Evolutionary conservation across 768 basidiomycete species (phyloP).

Genomic region (Boletus sp.): DNA sequence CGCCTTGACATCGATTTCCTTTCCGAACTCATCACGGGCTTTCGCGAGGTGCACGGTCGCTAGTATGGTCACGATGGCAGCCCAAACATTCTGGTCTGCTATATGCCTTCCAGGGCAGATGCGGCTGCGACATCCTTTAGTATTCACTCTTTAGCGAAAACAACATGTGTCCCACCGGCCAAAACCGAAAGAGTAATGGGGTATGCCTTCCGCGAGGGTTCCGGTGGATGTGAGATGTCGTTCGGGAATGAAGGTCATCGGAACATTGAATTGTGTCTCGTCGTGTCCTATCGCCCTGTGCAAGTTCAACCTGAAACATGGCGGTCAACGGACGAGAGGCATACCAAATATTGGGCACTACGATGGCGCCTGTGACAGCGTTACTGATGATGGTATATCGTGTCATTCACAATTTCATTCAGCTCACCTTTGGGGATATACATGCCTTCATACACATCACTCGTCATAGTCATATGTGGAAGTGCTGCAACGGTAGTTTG

Average conservation of each 20-base stretch:
- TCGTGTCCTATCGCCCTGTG: conserved; percentile 49
- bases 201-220: conserved; percentile 5
- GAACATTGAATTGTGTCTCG: conserved; percentile 46
- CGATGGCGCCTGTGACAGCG: conserved; percentile 11
- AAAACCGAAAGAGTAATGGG: conserved; percentile 17
- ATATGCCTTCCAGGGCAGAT: conserved; percentile 35
- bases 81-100: conserved; percentile 33
- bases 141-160: not conserved
- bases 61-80: conserved; percentile 30
- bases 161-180: conserved; percentile 20
- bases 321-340: not conserved
- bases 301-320: not conserved
- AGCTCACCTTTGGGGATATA: conserved; percentile 29
- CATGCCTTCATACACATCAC: conserved; percentile 29
- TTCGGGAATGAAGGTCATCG: conserved; percentile 53
- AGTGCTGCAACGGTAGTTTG: conserved; percentile 10
- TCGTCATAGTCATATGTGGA: conserved; percentile 21
- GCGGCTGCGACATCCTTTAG: conserved; percentile 16
- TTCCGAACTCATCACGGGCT: conserved; percentile 27
- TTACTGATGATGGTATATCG: not conserved
- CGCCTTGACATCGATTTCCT: conserved; percentile 23
- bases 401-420: not conserved
- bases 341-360: conserved; percentile 28
- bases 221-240: conserved; percentile 40
- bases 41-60: conserved; percentile 28